These are phyloP conservation scores for Nitzschia sp. DNA, from an alignment of 108 stramenopile species.

Conservation along the genomic window DNA sequence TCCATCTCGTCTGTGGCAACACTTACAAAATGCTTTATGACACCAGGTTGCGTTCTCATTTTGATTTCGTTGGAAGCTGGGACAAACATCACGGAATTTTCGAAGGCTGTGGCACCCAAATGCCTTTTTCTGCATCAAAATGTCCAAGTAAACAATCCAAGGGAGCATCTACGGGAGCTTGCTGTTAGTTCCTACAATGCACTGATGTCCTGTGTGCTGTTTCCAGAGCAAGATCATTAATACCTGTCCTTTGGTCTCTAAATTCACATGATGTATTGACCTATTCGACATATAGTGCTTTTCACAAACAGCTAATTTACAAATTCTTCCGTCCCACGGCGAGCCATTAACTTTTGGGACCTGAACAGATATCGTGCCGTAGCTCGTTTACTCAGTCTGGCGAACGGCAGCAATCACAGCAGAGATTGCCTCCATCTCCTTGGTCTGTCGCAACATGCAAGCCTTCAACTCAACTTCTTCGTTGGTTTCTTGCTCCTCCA, in stretches of 20 bases:
- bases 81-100: constrained; percentile 89
- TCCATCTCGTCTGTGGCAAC: constrained; percentile 95
- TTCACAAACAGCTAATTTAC: no score
- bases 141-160: constrained; percentile 13
- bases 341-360: no score
- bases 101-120: constrained; percentile 78
- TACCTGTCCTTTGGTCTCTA: no score
- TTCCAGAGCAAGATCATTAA: no score
- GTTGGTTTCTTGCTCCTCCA: constrained; percentile 41
- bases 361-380: not conserved
- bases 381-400: constrained; percentile 4
- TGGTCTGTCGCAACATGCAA: constrained; percentile 39
- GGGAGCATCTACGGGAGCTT: constrained; percentile 38
- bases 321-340: no score
- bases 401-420: constrained; percentile 48
- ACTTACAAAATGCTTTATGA: constrained; percentile 90
- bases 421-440: constrained; percentile 52
- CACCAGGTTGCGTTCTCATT: constrained; percentile 77
- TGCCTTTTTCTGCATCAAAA: constrained; percentile 38
- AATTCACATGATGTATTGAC: no score
- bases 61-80: constrained; percentile 86
- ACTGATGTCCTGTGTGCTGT: no score
- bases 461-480: constrained; percentile 35
- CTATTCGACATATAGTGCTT: no score
- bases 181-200: constrained; percentile 30